Conservation (phyloP, 768 basidiomycete genomes). For the Termitomyces sp. region DNA sequence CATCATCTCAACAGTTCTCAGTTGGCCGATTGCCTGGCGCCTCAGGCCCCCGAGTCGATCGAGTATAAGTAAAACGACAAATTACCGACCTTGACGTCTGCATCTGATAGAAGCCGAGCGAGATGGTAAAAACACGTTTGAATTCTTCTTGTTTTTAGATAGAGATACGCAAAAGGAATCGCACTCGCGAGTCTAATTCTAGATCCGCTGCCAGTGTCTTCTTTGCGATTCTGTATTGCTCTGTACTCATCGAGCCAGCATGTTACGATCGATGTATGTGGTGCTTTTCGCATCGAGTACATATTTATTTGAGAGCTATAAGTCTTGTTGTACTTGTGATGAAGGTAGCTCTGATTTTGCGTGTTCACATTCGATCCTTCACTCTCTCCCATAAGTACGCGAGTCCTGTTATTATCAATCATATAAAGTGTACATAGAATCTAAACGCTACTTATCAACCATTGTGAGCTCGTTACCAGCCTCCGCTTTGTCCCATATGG, state of each 20-base stretch:
- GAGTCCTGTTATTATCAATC: background rate
- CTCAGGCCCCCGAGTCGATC: no score
- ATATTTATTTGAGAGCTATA: no score
- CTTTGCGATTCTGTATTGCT: no score
- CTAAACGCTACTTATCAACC: background rate
- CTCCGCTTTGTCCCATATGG: background rate
- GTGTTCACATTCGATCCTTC: background rate
- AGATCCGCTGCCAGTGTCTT: no score
- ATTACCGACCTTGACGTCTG: background rate
- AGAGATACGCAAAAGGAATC: background rate
- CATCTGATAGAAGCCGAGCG: background rate
- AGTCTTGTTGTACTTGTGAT: no score
- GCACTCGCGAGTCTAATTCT: no score
- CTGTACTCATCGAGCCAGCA: no score
- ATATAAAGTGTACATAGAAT: background rate
- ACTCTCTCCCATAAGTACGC: background rate
- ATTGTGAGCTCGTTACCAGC: background rate
- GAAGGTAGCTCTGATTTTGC: background rate
- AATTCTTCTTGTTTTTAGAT: no score
- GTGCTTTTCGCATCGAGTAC: no score
- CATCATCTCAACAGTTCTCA: no score
- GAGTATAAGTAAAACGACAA: background rate
- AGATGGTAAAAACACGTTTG: background rate
- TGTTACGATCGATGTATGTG: no score
- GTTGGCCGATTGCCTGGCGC: no score